phyloP scores from a whole-genome alignment of 805 yeast genomes.

The Candida incommunis region DNA sequence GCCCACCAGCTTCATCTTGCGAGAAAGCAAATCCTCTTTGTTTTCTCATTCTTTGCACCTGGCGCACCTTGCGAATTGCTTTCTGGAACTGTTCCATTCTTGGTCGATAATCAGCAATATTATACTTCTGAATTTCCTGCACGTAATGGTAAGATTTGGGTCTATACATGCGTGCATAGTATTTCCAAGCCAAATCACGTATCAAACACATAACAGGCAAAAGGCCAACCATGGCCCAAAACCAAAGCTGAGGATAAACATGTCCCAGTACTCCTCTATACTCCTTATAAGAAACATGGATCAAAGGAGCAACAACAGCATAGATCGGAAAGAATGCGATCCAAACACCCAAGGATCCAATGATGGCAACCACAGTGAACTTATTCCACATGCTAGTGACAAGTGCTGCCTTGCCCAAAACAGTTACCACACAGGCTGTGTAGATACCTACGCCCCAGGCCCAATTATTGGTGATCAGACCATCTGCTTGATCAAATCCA shows the following conservation, averaged over 20 bases:
- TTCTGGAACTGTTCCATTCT: conserved; percentile 92
- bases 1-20: conserved; percentile 91
- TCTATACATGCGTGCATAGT: conserved; percentile 76
- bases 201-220: conserved; percentile 65
- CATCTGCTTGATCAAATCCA: conserved; percentile 50
- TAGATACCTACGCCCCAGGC: conserved; percentile 85
- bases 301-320: conserved; percentile 70
- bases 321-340: conserved; percentile 75
- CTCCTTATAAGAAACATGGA: conserved; percentile 64
- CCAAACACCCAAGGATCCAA: conserved; percentile 86
- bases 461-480: conserved; percentile 78
- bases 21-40: conserved; percentile 98
- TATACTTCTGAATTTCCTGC: conserved; percentile 92
- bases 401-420: conserved; percentile 88
- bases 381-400: conserved; percentile 91
- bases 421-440: conserved; percentile 77
- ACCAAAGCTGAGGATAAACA: conserved; percentile 61
- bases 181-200: conserved; percentile 90
- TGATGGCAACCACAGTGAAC: conserved; percentile 81
- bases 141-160: conserved; percentile 93
- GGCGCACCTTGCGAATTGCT: conserved; percentile 93
- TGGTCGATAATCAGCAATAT: conserved; percentile 89
- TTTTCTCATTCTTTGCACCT: conserved; percentile 94
- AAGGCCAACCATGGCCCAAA: conserved; percentile 72
- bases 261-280: conserved; percentile 67